Percentiles rank a stretch among this genome's conserved stretches.
Conservation (phyloP, 352 stramenopile species). For the Globisporangium barbulae region DNA sequence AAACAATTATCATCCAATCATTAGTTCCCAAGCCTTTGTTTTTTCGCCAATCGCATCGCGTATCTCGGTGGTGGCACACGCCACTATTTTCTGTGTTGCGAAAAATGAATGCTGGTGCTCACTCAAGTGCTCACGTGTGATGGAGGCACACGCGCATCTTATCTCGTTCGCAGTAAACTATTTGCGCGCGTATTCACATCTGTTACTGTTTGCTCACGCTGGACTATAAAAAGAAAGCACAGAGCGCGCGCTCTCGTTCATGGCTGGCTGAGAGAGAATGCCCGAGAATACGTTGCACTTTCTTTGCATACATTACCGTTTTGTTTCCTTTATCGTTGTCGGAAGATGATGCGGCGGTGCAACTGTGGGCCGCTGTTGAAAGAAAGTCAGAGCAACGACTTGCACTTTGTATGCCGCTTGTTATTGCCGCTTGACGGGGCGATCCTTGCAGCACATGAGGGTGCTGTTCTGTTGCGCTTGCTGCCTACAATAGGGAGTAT, state of each 20-base stretch:
- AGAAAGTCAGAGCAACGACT: slow-evolving; percentile 8
- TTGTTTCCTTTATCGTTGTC: not conserved
- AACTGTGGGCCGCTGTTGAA: slow-evolving; percentile 2
- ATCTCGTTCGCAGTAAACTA: not conserved
- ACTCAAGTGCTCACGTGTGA: no score
- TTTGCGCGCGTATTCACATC: not conserved
- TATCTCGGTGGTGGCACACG: not conserved
- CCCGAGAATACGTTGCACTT: not conserved
- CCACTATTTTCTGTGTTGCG: not conserved
- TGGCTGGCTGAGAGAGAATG: slow-evolving; percentile 1
- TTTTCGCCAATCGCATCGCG: not conserved
- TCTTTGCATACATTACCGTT: slow-evolving; percentile 14
- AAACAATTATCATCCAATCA: not conserved
- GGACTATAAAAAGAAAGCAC: slow-evolving; percentile 8
- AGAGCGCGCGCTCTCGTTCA: not conserved
- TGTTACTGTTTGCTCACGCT: not conserved
- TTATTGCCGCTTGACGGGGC: not conserved
- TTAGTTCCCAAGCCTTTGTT: no score
- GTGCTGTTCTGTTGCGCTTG: not conserved
- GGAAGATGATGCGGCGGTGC: slow-evolving; percentile 7
- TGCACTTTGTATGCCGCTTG: not conserved
- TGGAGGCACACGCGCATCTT: not conserved
- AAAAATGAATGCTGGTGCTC: not conserved
- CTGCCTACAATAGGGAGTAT: not conserved
- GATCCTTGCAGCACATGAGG: not conserved